Evolutionary conservation across 768 basidiomycete genomes (phyloP), one percentile per base, ranked within the genome.

Genomic region (Mrakia hoshinonis): DNA sequence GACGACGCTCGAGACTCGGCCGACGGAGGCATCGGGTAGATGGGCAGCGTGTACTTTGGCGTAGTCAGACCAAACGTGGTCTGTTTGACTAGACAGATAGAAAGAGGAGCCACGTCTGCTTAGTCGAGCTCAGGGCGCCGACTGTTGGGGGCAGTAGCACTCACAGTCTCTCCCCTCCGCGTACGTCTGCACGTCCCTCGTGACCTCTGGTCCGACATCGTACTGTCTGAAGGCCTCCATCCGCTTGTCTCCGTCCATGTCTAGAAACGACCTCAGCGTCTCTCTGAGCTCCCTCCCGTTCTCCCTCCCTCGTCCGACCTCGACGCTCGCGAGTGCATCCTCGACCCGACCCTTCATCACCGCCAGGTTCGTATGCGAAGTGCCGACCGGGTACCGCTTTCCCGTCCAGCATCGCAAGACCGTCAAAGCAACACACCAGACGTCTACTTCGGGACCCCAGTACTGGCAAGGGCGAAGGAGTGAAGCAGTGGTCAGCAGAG

Each of bases 391-490:
- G 70, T 81, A 82, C n/a, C 79, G 77, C 47, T 70, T 68, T 7
- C 79, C 75, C 0, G 77, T 73, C 20, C 82, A 73, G 48, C 80
- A 77, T 11, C 81, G 76, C 11, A 82, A 76, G n/a, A 82, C 43
- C 3, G 81, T 80, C 13, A 82, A 74, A 15, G 81, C 82, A 43
- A 80, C 76, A 60, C 81, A 81, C 82, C 82, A 82, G 68, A 81
- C 79, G 74, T 82, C 82, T 63, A 82, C 75, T 60, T 82, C 82
- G n/a, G 81, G 81, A 0, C 80, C 80, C 74, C 76, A 67, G 60
- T 68, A 71, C 20, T n/a, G 26, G 7, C 22, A 20, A n/a, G 6
- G 7, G 6, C 7, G 6, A 52, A 52, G 10, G 22, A 10, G 9
- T 9, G 51, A 10, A n/a, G 5, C 51, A 52, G 51, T 7, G 51